A percentile compares a stretch with the other conserved stretches of the same genome.
Evolutionary conservation across 2,329 filamentous ascomycete species (phyloP).

Genomic region (Xylariaceae sp.): DNA sequence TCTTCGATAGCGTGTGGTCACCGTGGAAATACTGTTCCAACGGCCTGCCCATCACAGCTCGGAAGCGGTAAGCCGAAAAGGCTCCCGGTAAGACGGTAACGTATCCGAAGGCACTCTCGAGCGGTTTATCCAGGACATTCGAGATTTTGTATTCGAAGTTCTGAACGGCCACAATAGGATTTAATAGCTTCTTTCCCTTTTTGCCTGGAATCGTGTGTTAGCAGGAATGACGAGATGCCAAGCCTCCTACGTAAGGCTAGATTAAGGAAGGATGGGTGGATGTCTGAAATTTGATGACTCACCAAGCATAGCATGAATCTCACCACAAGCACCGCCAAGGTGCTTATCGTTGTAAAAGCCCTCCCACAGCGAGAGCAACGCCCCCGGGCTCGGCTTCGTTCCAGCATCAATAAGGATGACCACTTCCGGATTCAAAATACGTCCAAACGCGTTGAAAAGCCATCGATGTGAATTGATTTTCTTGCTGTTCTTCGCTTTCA

Average conservation of each 20-base stretch:
- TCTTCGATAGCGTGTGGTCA: slow-evolving; percentile 78
- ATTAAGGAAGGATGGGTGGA: not conserved
- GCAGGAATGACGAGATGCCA: too few relatives aligned
- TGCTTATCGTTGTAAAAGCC: slow-evolving; percentile 98
- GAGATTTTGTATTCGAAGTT: slow-evolving; percentile 99
- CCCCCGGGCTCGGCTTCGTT: slow-evolving; percentile 87
- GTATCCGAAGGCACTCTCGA: slow-evolving; percentile 92
- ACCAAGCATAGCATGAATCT: slow-evolving; percentile 49
- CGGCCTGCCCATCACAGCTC: slow-evolving; percentile 93
- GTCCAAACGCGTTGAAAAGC: slow-evolving; percentile 93
- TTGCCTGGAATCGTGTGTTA: slow-evolving; percentile 40
- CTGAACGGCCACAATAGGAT: slow-evolving; percentile 86
- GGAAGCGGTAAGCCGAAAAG: slow-evolving; percentile 93
- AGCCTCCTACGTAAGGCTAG: not conserved
- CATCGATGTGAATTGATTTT: slow-evolving; percentile 98
- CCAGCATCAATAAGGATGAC: slow-evolving; percentile 90
- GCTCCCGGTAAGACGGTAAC: slow-evolving; percentile 95
- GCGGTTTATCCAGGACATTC: slow-evolving; percentile 93
- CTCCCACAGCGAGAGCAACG: slow-evolving; percentile 86
- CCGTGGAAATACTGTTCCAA: slow-evolving; percentile 97
- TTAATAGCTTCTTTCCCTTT: slow-evolving; percentile 80
- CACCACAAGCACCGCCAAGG: slow-evolving; percentile 90
- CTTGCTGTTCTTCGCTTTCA: slow-evolving; percentile 97
- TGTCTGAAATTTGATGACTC: not conserved
- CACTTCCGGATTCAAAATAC: slow-evolving; percentile 89